Evolutionary conservation across 148 eudicot species (phyloP), one percentile per base, ranked within the genome.

Genomic region (Nepenthes mirabilis): DNA sequence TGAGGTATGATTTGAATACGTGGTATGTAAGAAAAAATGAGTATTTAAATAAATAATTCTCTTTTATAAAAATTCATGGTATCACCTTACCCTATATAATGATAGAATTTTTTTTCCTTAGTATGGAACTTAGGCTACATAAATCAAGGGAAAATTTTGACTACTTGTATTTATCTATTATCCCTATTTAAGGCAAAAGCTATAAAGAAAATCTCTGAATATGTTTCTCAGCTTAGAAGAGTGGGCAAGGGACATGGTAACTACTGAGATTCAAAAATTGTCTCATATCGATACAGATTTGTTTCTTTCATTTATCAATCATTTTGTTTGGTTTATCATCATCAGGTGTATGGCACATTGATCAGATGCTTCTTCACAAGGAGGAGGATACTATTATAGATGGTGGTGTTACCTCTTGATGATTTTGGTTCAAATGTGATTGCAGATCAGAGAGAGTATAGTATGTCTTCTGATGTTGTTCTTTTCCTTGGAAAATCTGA

Each of bases 301-400:
- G 0, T 52, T 14, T 1, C 55, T 1, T 2, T 14, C 23, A 52
- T 48, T 23, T 11, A n/a, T 52, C 0, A 13, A 14, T 52, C 32
- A 52, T 3, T 11, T 13, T 11, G 14, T 52, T n/a, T 52, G 52
- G 52, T 48, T 10, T 14, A 2, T 48, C n/a, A 13, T n/a, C 1
- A 4, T 5, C 73, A 90, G 97, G 97, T 51, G 88, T 82, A 12
- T 90, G 97, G 97, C 94, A 86, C 66, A 86, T 90, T 13, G 80
- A 90, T 72, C 90, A 90, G 68, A 76, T 71, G 83, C 90, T 90
- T 45, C 94, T 87, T 50, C 61, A 75, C 0, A 81, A 62, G 50
- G 79, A 62, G 50, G 79, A 56, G 36, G 23, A 23, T 23, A 76
- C 48, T 47, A 74, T 64, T 60, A 86, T 82, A 64, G 53, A 50